phyloP scores from a whole-genome alignment of 225 moss, liverwort and hornwort species.

The Physcomitrellopsis africana region DNA sequence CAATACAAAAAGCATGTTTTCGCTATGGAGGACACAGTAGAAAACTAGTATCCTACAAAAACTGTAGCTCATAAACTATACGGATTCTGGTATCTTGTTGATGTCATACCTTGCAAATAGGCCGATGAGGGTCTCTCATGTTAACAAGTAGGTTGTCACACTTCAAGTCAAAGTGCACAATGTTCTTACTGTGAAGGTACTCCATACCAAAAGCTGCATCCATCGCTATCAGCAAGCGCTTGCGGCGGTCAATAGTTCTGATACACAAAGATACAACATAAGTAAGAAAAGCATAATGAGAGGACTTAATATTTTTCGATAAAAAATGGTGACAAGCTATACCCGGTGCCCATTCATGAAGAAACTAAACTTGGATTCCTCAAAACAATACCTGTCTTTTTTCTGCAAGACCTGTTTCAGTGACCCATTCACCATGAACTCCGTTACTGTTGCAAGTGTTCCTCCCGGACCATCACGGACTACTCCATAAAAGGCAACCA shows the following conservation, averaged over 20 bases:
- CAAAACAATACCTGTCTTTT: slow-evolving; percentile 76
- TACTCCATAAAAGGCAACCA: slow-evolving; percentile 98
- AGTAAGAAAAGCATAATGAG: slow-evolving; percentile 10
- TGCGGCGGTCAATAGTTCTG: slow-evolving; percentile 98
- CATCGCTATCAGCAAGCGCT: slow-evolving; percentile 92
- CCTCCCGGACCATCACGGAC: slow-evolving; percentile 98
- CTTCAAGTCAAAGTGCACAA: slow-evolving; percentile 97
- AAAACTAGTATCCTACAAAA: no score
- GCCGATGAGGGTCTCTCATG: slow-evolving; percentile 98
- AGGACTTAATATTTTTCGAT: not conserved
- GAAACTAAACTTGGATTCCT: not conserved
- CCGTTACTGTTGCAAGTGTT: slow-evolving; percentile 94
- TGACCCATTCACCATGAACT: slow-evolving; percentile 99
- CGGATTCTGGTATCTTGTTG: not conserved
- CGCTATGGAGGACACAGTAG: not conserved
- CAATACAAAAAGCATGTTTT: not conserved
- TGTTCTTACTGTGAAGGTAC: slow-evolving; percentile 92
- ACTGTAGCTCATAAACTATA: not conserved
- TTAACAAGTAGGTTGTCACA: slow-evolving; percentile 97
- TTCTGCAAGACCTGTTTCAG: slow-evolving; percentile 97
- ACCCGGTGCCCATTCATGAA: not conserved
- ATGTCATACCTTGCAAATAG: slow-evolving; percentile 86
- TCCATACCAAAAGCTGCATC: slow-evolving; percentile 99
- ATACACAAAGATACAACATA: not conserved
- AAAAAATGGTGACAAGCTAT: not conserved